Evolutionary conservation across 768 basidiomycete species (phyloP), one percentile per base, ranked within the genome.

Genomic region (Pleurotus giganteus): DNA sequence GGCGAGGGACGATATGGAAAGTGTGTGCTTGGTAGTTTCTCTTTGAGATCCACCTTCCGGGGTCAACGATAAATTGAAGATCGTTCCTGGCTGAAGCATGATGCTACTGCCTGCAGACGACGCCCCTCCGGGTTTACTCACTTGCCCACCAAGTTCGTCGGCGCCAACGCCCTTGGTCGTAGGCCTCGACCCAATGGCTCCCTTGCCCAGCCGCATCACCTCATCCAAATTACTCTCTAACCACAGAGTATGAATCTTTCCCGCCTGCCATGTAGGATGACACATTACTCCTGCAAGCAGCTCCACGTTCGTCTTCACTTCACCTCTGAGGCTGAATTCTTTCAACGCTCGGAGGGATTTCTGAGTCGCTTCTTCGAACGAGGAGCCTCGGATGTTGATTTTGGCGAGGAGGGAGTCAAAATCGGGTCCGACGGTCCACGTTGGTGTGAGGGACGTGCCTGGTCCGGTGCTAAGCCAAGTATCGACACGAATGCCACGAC

Each of bases 371-470:
- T 94, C 90, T 61, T 90, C 89, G 60, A 92, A 93, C 1, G 88
- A 87, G 3, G 84, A 81, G 29, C 89, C 92, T 39, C 80, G 84
- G 47, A 89, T 85, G 47, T 86, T 86, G 56, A 89, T 83, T 71
- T 95, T 95, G 63, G 94, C 92, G 26, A 95, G 78, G 57, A 95
- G 74, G 29, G 88, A 90, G 71, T 95, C 93, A 64, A 94, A 94
- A 65, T 93, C 89, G 21, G 91, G 88, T 74, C 88, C 66, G 2
- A 71, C 53, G 24, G 31, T 57, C 66, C 66, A 74, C 32, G 60
- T 56, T 4, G 50, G 39, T 12, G 42, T 12, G 49, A 50, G 19
- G 0, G 31, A 41, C 79, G 84, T 68, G 81, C 85, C 67, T 83
- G 89, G 47, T 80, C 89, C 53, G 79, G 84, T 50, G 81, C 86